Evolutionary conservation across 495 filamentous ascomycete genomes (phyloP), one percentile per base, ranked within the genome.

Genomic region (Daldinia concentrica): DNA sequence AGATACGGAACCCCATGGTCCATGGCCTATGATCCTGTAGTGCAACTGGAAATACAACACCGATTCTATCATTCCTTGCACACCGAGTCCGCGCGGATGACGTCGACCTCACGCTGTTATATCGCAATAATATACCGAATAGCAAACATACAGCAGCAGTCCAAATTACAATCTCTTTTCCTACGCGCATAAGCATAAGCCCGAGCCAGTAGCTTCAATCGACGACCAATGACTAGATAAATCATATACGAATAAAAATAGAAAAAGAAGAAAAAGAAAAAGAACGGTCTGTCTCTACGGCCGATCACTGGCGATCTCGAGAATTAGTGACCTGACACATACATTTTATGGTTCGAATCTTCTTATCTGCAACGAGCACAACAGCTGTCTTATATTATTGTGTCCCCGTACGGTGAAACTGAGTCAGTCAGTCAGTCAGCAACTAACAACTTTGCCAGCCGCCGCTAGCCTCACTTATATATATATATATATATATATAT

Each of bases 11-110:
- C 64, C 45, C 22, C 50, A 67, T 59, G 43, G 17, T 3, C 50
- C 24, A 3, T 26, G 30, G 30, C 54, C 30, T 30, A 29, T 54
- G 51, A 30, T 27, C 51, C 5, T 30, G 51, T 17, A 5, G 43
- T 48, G 43, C 19, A 12, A 48, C 43, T 24, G 43, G 43, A 48
- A 24, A 29, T 19, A 64, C 66, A 56, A 72, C 19, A 58, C 69
- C 69, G 64, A 72, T 63, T 58, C 17, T 52, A 48, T 61, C 27
- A 68, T 68, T 72, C 60, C 51, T 65, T 61, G 64, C 70, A 73
- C 70, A 66, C 64, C 65, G 70, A 69, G 34, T 54, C 54, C 56
- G 52, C 27, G 39, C 55, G 1, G 45, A 73, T 73, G 70, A 73
- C 65, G 70, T 73, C 57, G 64, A 26, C 39, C 27, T 59, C 51